These are phyloP conservation scores for Amoebophrya sp. DNA, from an alignment of 169 alveolate species.

Conservation along the genomic window DNA sequence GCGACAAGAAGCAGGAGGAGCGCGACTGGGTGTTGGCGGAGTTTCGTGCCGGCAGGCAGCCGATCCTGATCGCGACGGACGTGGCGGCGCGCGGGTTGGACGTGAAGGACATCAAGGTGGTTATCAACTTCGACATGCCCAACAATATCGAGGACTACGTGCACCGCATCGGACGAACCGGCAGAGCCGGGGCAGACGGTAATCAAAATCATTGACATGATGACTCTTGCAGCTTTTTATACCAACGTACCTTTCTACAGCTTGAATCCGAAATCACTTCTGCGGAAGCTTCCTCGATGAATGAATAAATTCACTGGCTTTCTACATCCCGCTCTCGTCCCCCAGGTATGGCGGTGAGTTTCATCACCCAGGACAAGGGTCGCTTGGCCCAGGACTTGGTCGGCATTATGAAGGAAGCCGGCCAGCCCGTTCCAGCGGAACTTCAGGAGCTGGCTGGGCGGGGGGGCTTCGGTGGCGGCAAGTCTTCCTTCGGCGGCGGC, in stretches of 20 bases:
- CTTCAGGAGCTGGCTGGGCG: conserved; percentile 27
- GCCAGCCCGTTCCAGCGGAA: conserved; percentile 72
- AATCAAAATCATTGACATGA: conserved; percentile 13
- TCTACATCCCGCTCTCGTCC: no score
- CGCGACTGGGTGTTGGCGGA: conserved; percentile 84
- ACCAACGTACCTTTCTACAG: neutral
- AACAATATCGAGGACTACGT: conserved; percentile 89
- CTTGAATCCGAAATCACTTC: neutral
- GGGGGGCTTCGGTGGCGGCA: neutral
- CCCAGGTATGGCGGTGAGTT: conserved; percentile 68
- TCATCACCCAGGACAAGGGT: conserved; percentile 73
- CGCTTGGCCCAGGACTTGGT: conserved; percentile 80
- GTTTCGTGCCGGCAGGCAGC: conserved; percentile 80
- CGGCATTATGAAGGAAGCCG: conserved; percentile 75
- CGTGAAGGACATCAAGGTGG: conserved; percentile 85
- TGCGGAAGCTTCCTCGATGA: neutral
- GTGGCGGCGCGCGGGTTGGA: conserved; percentile 99
- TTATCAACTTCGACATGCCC: conserved; percentile 96
- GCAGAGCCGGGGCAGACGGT: conserved; percentile 40
- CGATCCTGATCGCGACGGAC: conserved; percentile 95
- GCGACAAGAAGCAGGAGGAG: conserved; percentile 87
- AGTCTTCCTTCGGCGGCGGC: neutral
- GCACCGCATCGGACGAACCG: conserved; percentile 94
- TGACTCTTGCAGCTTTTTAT: neutral
- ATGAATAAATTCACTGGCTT: neutral